Conservation (phyloP, 2,329 filamentous ascomycete species). For the Pestalotiopsis sp. region DNA sequence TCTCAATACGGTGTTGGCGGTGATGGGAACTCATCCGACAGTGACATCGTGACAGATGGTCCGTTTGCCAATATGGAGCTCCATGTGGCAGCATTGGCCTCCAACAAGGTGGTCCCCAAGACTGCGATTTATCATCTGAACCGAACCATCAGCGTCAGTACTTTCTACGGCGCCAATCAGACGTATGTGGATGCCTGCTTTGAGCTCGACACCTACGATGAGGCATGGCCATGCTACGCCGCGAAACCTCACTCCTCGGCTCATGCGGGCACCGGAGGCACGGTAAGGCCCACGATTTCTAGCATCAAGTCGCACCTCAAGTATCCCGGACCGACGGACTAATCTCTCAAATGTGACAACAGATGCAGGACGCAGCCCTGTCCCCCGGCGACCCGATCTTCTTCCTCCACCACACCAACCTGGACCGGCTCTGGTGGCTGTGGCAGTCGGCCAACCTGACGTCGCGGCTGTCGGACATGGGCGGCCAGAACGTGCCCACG, state of each 20-base stretch:
- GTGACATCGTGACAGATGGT: background rate
- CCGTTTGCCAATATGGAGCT: slow-evolving; percentile 7
- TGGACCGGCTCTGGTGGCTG: slow-evolving; percentile 30
- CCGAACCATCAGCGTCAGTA: background rate
- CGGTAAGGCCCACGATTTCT: background rate
- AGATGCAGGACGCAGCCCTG: slow-evolving; percentile 18
- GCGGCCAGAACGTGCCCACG: slow-evolving; percentile 19
- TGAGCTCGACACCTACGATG: slow-evolving; percentile 1
- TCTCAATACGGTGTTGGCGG: background rate
- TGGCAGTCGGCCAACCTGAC: slow-evolving; percentile 26
- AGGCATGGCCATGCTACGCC: slow-evolving; percentile 6
- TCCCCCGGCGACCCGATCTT: slow-evolving; percentile 35
- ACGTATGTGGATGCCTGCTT: slow-evolving; percentile 1
- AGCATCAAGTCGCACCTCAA: background rate
- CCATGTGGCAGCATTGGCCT: background rate
- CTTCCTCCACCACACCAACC: slow-evolving; percentile 29
- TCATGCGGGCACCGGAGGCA: slow-evolving; percentile 6
- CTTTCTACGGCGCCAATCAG: background rate
- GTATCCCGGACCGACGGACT: background rate
- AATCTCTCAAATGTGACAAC: background rate
- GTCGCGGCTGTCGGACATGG: slow-evolving; percentile 23
- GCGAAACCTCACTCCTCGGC: background rate
- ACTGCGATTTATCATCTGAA: slow-evolving; percentile 1
- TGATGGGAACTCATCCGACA: slow-evolving; percentile 2
- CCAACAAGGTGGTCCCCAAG: slow-evolving; percentile 3